Percentiles rank a stretch among this genome's conserved stretches.
phyloP scores from a whole-genome alignment of 2,329 filamentous ascomycete species.

The Gnomoniopsis smithogilvyi region DNA sequence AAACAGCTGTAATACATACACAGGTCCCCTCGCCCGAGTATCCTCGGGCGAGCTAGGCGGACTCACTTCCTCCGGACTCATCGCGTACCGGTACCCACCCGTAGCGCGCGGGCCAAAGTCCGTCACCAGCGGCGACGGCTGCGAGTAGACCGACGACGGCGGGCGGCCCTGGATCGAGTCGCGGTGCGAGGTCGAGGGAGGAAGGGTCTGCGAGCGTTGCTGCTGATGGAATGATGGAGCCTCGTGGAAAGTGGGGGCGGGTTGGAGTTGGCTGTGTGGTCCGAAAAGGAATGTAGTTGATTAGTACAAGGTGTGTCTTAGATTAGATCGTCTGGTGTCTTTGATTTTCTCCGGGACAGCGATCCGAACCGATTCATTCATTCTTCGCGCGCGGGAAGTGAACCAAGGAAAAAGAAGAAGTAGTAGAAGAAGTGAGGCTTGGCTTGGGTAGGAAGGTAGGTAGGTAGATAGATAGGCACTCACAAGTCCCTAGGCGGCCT shows the following conservation, averaged over 20 bases:
- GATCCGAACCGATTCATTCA: no score
- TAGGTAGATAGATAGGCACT: no score
- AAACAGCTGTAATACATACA: constrained; percentile 36
- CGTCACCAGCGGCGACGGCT: constrained; percentile 42
- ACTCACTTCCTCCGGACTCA: constrained; percentile 40
- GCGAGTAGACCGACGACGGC: constrained; percentile 61
- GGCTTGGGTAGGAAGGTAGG: no score
- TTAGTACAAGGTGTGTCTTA: background rate
- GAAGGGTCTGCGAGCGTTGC: background rate
- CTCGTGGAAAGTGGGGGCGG: background rate
- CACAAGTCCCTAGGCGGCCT: constrained; percentile 12
- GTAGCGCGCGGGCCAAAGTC: constrained; percentile 28
- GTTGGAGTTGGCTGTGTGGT: background rate
- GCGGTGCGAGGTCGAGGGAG: background rate
- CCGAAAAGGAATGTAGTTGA: background rate
- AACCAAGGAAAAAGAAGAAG: no score
- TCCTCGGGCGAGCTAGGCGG: constrained; percentile 56
- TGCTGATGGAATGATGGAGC: no score
- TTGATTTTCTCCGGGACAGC: no score
- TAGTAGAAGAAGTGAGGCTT: no score
- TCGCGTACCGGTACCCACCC: constrained; percentile 12
- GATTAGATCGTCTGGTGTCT: no score
- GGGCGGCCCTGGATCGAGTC: constrained; percentile 32
- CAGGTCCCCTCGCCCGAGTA: constrained; percentile 30
- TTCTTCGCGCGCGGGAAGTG: no score